Conservation (phyloP, 768 basidiomycete species). For the Hypholoma fasciculare region DNA sequence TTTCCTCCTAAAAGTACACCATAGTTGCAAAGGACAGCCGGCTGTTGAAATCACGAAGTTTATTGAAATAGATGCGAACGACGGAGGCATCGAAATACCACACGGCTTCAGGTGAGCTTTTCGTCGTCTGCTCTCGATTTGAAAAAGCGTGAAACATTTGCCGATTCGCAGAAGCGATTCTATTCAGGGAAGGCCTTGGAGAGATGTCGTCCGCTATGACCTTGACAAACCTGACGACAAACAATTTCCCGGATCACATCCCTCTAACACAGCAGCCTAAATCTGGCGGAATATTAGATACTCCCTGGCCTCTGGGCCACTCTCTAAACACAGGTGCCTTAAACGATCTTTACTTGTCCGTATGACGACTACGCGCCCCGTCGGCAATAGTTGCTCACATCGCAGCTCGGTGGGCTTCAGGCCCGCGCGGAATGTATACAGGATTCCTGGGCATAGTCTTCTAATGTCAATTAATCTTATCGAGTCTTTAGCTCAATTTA, state of each 20-base stretch:
- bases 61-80: conserved; percentile 44
- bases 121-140: not conserved
- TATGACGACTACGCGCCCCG: too few relatives aligned
- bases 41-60: conserved; percentile 70
- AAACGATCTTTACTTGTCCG: too few relatives aligned
- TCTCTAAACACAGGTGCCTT: too few relatives aligned
- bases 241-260: conserved; percentile 1
- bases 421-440: too few relatives aligned
- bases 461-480: too few relatives aligned
- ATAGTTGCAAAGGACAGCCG: conserved; percentile 65
- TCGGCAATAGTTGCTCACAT: too few relatives aligned
- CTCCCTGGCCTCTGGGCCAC: too few relatives aligned
- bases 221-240: not conserved
- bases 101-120: conserved; percentile 36
- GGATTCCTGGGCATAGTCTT: too few relatives aligned
- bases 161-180: conserved; percentile 4
- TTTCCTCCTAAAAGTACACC: conserved; percentile 4
- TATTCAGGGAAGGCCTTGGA: conserved; percentile 18
- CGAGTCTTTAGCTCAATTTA: too few relatives aligned
- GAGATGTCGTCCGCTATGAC: conserved; percentile 17
- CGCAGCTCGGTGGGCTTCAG: conserved; percentile 4
- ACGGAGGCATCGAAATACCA: conserved; percentile 55
- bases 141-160: not conserved
- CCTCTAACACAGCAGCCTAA: not conserved
- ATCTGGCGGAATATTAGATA: too few relatives aligned